Evolutionary conservation across 2,329 filamentous ascomycete genomes (phyloP).

Genomic region (Neofusicoccum sp.): DNA sequence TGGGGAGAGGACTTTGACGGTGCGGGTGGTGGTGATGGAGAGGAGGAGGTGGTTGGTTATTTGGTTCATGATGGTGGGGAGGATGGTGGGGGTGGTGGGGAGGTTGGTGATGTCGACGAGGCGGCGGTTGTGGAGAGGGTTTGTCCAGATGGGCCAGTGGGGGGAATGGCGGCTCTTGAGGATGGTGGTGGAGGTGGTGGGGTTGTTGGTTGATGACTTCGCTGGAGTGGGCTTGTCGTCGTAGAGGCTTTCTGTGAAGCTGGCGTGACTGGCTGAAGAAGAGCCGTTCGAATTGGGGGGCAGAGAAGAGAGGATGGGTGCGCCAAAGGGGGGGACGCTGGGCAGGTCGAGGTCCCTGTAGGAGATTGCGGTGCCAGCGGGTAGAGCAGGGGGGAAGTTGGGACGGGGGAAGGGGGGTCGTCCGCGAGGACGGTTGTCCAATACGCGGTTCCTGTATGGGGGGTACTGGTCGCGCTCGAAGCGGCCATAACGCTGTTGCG

Average conservation of each 20-base stretch:
- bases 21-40: background rate
- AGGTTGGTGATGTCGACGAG: slow-evolving; percentile 2
- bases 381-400: background rate
- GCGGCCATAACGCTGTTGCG: background rate
- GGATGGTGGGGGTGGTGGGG: background rate
- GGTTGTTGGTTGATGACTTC: background rate
- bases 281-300: background rate
- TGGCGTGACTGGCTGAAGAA: background rate
- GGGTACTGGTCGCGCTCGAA: background rate
- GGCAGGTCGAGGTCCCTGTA: slow-evolving; percentile 5
- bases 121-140: background rate
- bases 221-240: background rate
- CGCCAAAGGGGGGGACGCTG: background rate
- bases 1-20: background rate
- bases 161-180: background rate
- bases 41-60: background rate
- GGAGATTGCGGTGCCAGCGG: background rate
- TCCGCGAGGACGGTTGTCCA: background rate
- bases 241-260: slow-evolving; percentile 4
- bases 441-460: background rate
- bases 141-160: background rate
- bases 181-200: background rate
- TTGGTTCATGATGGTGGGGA: background rate
- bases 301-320: background rate
- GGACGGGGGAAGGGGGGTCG: background rate